Conservation (phyloP, 2,329 filamentous ascomycete species). For the Aspergillus spinulosporus region DNA sequence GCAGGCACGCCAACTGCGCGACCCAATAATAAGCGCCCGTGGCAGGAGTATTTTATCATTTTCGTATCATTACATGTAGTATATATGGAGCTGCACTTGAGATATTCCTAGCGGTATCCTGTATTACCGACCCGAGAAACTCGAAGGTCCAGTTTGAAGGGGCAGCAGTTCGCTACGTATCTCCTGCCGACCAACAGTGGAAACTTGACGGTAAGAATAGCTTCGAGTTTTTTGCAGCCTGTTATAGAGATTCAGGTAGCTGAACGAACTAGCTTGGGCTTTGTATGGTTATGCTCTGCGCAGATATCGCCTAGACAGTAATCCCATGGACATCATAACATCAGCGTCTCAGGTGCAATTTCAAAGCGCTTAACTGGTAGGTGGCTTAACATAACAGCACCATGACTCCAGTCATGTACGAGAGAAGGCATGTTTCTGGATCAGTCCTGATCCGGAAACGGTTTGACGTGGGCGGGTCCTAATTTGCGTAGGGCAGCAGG, state of each 20-base stretch:
- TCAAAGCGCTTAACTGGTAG: no score
- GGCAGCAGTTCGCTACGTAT: not conserved
- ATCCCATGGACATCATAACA: no score
- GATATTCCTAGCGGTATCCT: not conserved
- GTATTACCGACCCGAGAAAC: conserved; percentile 3
- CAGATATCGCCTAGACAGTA: no score
- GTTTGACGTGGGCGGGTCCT: not conserved
- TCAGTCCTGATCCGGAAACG: not conserved
- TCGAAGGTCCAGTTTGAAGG: not conserved
- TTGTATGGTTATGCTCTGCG: no score
- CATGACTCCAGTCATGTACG: not conserved
- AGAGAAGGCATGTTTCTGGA: not conserved
- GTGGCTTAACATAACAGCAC: no score
- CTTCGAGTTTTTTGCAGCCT: no score
- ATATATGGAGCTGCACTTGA: not conserved
- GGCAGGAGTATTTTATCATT: conserved; percentile 6
- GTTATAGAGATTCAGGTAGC: no score
- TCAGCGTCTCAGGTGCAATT: no score
- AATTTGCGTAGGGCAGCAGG: not conserved
- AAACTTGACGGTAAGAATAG: not conserved
- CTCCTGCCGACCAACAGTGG: conserved; percentile 5
- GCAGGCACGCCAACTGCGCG: conserved; percentile 1
- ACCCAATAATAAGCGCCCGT: not conserved
- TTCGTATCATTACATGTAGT: not conserved
- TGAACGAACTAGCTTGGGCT: no score